These are phyloP conservation scores for Neonectria ditissima DNA, from an alignment of 2,329 filamentous ascomycete genomes.

Conservation along the genomic window DNA sequence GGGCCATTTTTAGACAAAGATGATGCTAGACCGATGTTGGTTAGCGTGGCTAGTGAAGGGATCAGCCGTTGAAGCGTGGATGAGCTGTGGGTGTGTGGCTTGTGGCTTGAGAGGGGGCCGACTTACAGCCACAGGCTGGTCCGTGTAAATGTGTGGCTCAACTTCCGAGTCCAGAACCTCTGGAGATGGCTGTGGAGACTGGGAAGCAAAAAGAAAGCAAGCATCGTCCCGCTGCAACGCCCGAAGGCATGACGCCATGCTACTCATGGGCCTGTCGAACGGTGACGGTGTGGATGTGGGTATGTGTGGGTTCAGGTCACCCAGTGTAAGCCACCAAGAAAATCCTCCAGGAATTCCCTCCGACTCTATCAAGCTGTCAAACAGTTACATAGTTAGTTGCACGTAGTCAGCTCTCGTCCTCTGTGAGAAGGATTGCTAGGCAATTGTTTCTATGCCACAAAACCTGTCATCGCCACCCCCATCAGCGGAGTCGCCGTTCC, in stretches of 20 bases:
- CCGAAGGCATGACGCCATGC: slow-evolving; percentile 27
- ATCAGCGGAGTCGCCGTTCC: background rate
- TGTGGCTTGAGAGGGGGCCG: slow-evolving; percentile 15
- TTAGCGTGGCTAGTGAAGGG: slow-evolving; percentile 8
- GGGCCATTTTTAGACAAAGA: slow-evolving; percentile 33
- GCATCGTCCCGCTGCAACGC: slow-evolving; percentile 16
- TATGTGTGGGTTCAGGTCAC: background rate
- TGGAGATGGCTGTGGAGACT: slow-evolving; percentile 8
- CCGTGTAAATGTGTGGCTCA: background rate
- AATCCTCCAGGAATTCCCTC: background rate
- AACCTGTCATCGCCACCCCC: background rate
- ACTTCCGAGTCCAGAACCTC: background rate
- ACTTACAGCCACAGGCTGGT: background rate
- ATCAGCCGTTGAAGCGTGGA: slow-evolving; percentile 1
- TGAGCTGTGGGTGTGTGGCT: slow-evolving; percentile 34
- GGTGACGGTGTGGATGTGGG: background rate
- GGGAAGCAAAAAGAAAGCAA: slow-evolving; percentile 15
- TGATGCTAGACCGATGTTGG: slow-evolving; percentile 24
- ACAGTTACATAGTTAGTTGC: background rate
- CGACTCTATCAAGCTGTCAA: background rate
- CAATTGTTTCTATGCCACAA: slow-evolving; percentile 1
- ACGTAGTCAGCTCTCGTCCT: background rate
- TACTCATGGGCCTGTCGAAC: slow-evolving; percentile 8
- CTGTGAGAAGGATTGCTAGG: background rate
- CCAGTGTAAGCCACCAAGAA: background rate